phyloP scores from a whole-genome alignment of 2,329 filamentous ascomycete species.

The Chlorencoelia australis region DNA sequence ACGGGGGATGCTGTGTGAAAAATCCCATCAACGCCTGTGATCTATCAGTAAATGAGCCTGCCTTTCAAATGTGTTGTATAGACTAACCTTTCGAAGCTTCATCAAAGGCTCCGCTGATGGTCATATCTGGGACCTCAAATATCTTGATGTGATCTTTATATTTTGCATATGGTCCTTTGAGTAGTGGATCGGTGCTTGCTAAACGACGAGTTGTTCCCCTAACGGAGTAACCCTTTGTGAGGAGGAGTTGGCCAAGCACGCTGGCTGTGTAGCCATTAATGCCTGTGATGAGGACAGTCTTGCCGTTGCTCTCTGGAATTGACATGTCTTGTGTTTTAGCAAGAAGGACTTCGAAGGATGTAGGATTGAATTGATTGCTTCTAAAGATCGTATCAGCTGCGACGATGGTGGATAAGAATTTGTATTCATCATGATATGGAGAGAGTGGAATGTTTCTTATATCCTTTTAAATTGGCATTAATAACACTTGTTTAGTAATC shows the following conservation, averaged over 20 bases:
- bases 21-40: constrained; percentile 22
- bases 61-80: not conserved
- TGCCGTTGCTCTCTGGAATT: constrained; percentile 18
- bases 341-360: too few relatives aligned
- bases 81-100: constrained; percentile 19
- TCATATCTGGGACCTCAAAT: constrained; percentile 23
- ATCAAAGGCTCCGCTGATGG: constrained; percentile 22
- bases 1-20: constrained; percentile 26
- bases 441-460: too few relatives aligned
- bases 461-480: too few relatives aligned
- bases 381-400: too few relatives aligned
- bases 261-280: constrained; percentile 28
- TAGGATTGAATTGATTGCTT: too few relatives aligned
- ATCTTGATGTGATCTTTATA: constrained; percentile 22
- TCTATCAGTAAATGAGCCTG: constrained; percentile 7
- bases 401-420: too few relatives aligned
- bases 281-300: constrained; percentile 26
- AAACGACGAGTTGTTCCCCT: constrained; percentile 23
- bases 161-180: constrained; percentile 20
- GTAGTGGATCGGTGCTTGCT: constrained; percentile 15
- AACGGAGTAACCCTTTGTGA: constrained; percentile 24
- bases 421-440: too few relatives aligned
- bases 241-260: constrained; percentile 19
- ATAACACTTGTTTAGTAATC: too few relatives aligned
- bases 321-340: too few relatives aligned